phyloP scores from a whole-genome alignment of 2,329 filamentous ascomycete species.

The Talaromyces sp. region DNA sequence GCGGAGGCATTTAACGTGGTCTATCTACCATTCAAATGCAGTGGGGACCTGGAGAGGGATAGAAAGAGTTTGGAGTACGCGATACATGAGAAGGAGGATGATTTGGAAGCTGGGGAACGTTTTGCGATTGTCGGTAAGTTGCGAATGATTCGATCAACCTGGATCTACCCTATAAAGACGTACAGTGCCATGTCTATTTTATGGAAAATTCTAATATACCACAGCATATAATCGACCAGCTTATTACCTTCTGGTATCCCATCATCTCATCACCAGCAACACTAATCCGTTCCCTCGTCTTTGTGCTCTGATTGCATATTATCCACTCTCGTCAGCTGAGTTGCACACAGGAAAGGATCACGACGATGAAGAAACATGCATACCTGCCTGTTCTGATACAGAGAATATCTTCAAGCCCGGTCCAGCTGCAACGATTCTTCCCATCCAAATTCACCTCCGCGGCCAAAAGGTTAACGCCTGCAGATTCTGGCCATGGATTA shows the following conservation, averaged over 20 bases:
- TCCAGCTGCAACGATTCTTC: slow-evolving; percentile 34
- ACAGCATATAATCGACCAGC: slow-evolving; percentile 63
- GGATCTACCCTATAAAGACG: no score
- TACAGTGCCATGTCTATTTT: no score
- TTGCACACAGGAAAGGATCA: slow-evolving; percentile 5
- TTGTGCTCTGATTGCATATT: slow-evolving; percentile 62
- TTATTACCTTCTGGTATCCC: slow-evolving; percentile 54
- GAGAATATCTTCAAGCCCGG: slow-evolving; percentile 35
- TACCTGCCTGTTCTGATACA: slow-evolving; percentile 35
- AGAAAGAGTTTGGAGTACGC: slow-evolving; percentile 52
- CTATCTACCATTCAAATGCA: slow-evolving; percentile 53
- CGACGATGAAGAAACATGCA: slow-evolving; percentile 8
- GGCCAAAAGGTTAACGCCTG: slow-evolving; percentile 27
- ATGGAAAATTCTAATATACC: not conserved
- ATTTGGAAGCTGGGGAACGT: slow-evolving; percentile 57
- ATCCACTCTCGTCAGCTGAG: slow-evolving; percentile 40
- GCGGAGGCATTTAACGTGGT: slow-evolving; percentile 61
- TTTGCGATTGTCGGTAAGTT: slow-evolving; percentile 63
- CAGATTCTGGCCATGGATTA: slow-evolving; percentile 27
- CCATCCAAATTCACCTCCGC: slow-evolving; percentile 61
- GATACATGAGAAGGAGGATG: slow-evolving; percentile 55
- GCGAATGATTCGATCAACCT: no score
- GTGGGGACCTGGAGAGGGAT: slow-evolving; percentile 44
- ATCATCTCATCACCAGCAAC: slow-evolving; percentile 44
- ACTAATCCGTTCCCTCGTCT: slow-evolving; percentile 60